Evolutionary conservation across 495 filamentous ascomycete species (phyloP).

Genomic region (Daldinia decipiens): DNA sequence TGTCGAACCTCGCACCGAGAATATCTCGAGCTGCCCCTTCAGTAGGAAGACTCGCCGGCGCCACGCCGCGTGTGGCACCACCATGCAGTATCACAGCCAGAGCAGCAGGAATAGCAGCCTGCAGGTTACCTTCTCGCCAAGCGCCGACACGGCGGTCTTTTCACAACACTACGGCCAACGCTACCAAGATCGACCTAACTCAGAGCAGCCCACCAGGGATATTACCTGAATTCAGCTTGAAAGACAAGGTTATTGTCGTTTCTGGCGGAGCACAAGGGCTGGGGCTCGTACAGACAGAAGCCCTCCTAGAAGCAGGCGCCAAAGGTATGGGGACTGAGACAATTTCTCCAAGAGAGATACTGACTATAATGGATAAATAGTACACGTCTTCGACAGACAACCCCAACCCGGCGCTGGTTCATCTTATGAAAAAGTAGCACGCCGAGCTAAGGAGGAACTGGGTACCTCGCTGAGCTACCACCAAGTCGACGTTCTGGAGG

Average conservation of each 20-base stretch:
- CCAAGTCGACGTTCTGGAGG: constrained; percentile 80
- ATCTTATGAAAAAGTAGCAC: constrained; percentile 68
- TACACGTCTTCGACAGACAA: constrained; percentile 68
- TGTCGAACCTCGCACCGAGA: constrained; percentile 37
- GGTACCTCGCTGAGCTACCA: constrained; percentile 79
- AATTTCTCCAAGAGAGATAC: neutral
- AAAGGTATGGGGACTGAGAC: constrained; percentile 52
- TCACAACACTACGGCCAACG: constrained; percentile 17
- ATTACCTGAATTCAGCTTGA: constrained; percentile 82
- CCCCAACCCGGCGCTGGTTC: constrained; percentile 52
- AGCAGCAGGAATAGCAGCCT: constrained; percentile 13
- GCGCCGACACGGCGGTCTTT: constrained; percentile 24
- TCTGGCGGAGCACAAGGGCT: constrained; percentile 83
- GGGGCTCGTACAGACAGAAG: constrained; percentile 81
- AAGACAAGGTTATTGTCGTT: constrained; percentile 78
- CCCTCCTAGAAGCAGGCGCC: constrained; percentile 81
- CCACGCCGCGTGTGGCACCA: constrained; percentile 24
- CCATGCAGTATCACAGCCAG: constrained; percentile 22
- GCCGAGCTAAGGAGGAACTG: constrained; percentile 71
- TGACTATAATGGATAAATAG: constrained; percentile 44
- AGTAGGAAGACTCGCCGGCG: constrained; percentile 34
- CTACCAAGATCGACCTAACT: constrained; percentile 6
- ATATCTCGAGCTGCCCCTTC: constrained; percentile 38
- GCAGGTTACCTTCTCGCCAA: constrained; percentile 16
- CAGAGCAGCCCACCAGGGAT: constrained; percentile 26